Base-by-base conservation (phyloP, 2,329 filamentous ascomycete species). In the Microdochium bolleyi region DNA sequence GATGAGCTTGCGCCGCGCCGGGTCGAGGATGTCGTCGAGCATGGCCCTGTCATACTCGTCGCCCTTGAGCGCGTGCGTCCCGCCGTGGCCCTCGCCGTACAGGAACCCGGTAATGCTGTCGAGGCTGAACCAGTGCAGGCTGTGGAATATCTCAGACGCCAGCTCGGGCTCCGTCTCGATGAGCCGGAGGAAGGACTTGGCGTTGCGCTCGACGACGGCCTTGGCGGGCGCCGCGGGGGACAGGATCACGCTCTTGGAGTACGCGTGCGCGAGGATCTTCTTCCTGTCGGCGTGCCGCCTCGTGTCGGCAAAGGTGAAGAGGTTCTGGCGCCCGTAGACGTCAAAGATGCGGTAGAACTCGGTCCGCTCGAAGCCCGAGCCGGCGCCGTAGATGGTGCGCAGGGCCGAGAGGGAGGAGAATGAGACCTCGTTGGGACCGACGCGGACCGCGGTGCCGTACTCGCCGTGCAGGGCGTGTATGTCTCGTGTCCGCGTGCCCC, bases 281-380 rank as follows among this genome's bases (percentile, higher is more conserved):
- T 82, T 82, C 19, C 78, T 63, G 1, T 75, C 70, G 0, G 67
- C 69, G 59, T 82, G 77, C 2, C 70, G 65, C 27, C 67, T 69
- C 0, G 66, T 64, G 0, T 68, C 64, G 7, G 65, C 63, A 54
- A 81, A 80, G 0, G 75, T 77, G 59, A 82, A 81, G 2, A 82
- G 58, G 51, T 80, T 79, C 59, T 71, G 72, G 10, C 67, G 66
- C 0, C 75, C 76, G 50, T 78, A 79, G 0, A 71, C 74, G 56
- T 79, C 76, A 54, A 82, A 81, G 73, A 81, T 79, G 48, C 72
- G 70, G 52, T 82, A 82, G 57, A 80, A 82, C 1, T 51, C 49
- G 0, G 77, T 77, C 38, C 76, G 63, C 41, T 74, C 76, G 52
- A 75, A 81, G 0, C 70, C 70, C 48, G 70, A 75, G 1, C 79